These are phyloP conservation scores for Turritis glabra DNA, from an alignment of 345 rosid genomes.

Conservation along the genomic window DNA sequence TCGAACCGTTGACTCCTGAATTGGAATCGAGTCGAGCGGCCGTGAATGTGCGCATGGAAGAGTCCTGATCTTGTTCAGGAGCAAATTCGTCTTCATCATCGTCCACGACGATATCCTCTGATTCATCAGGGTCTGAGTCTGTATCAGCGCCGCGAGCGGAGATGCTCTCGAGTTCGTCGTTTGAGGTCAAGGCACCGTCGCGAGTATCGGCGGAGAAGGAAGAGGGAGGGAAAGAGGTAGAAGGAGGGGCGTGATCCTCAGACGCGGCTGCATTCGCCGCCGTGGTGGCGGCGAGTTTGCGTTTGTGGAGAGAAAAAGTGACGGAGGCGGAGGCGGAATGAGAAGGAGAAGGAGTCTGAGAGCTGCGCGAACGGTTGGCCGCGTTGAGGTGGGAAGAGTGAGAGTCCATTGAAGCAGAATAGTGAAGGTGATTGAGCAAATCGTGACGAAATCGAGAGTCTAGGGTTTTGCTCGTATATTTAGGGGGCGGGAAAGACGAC, in stretches of 20 bases:
- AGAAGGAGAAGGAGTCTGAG: constrained; percentile 94
- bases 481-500: constrained; percentile 5
- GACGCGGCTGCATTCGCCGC: constrained; percentile 60
- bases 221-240: constrained; percentile 64
- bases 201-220: constrained; percentile 95
- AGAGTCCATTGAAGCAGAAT: constrained; percentile 50
- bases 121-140: constrained; percentile 86
- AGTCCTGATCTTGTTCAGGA: constrained; percentile 63
- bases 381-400: constrained; percentile 78
- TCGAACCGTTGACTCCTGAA: constrained; percentile 45
- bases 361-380: constrained; percentile 72
- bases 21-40: constrained; percentile 71
- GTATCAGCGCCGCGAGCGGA: constrained; percentile 85
- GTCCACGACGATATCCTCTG: constrained; percentile 85
- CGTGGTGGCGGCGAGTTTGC: constrained; percentile 69
- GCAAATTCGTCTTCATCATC: constrained; percentile 86
- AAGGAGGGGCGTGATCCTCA: constrained; percentile 73
- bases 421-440: constrained; percentile 11
- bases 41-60: constrained; percentile 88
- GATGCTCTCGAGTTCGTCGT: constrained; percentile 97
- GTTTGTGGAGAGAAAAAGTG: constrained; percentile 91
- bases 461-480: constrained; percentile 29
- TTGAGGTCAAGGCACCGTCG: constrained; percentile 87
- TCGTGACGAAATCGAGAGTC: constrained; percentile 11
- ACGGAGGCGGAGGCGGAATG: constrained; percentile 98